phyloP scores from a whole-genome alignment of 2,329 filamentous ascomycete genomes.

The Cordyceps pruinosa region DNA sequence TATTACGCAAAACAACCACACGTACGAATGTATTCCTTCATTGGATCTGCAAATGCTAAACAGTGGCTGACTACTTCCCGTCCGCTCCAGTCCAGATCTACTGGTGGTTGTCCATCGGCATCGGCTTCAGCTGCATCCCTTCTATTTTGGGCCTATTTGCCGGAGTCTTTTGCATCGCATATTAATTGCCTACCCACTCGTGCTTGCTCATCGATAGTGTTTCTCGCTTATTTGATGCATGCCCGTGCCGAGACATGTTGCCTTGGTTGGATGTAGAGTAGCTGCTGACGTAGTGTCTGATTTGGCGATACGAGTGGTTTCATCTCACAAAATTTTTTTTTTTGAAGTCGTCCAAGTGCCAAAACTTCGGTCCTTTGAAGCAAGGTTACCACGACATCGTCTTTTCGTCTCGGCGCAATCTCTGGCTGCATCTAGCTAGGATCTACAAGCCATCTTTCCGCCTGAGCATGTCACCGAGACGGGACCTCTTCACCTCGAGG shows the following conservation, averaged over 20 bases:
- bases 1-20: no score
- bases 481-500: background rate
- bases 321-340: background rate
- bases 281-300: background rate
- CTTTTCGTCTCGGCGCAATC: background rate
- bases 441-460: background rate
- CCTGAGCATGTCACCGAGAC: background rate
- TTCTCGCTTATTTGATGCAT: background rate
- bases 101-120: background rate
- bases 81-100: background rate
- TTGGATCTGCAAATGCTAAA: no score
- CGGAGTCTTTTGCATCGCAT: background rate
- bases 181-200: slow-evolving; percentile 4
- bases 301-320: background rate
- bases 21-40: no score
- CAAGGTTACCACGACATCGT: background rate
- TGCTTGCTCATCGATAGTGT: background rate
- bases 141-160: background rate
- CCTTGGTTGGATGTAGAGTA: background rate
- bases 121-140: background rate
- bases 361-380: background rate
- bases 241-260: background rate
- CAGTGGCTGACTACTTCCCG: background rate
- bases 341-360: background rate
- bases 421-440: background rate